phyloP scores from a whole-genome alignment of 2,329 filamentous ascomycete genomes.

The Emericellopsis cladophorae region DNA sequence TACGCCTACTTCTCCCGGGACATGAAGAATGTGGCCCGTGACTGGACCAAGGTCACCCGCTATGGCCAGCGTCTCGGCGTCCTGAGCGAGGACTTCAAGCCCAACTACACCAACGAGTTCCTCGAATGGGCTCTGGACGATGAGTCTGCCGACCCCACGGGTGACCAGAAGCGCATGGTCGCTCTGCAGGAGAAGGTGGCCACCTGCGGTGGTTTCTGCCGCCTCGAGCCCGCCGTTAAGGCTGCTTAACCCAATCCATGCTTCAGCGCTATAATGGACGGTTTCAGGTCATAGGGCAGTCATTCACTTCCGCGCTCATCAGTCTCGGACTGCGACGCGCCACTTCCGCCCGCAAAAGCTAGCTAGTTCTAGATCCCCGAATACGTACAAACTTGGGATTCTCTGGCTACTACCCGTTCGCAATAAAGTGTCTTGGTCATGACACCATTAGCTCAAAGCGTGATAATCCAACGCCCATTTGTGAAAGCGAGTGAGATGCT shows the following conservation, averaged over 20 bases:
- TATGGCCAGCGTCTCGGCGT: constrained; percentile 66
- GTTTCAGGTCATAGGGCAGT: too few relatives aligned
- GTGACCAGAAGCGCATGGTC: constrained; percentile 65
- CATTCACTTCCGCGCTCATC: too few relatives aligned
- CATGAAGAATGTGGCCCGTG: constrained; percentile 59
- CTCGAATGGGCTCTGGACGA: constrained; percentile 51
- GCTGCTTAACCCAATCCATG: constrained; percentile 1
- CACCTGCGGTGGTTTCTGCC: constrained; percentile 49
- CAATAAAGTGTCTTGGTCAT: too few relatives aligned
- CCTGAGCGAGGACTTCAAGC: constrained; percentile 45
- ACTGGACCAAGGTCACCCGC: constrained; percentile 66
- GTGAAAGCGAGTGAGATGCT: too few relatives aligned
- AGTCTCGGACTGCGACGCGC: too few relatives aligned
- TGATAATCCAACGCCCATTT: too few relatives aligned
- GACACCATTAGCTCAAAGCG: too few relatives aligned
- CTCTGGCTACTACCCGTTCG: too few relatives aligned
- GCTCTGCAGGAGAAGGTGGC: constrained; percentile 56
- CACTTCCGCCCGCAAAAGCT: too few relatives aligned
- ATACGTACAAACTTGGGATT: too few relatives aligned
- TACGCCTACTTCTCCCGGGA: constrained; percentile 67
- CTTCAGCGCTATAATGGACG: too few relatives aligned
- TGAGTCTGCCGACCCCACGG: constrained; percentile 54
- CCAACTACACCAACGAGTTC: constrained; percentile 67
- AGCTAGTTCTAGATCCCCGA: too few relatives aligned
- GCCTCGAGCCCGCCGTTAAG: constrained; percentile 18